Conservation (phyloP, 2,329 filamentous ascomycete genomes). For the Pseudocercospora cruenta region DNA sequence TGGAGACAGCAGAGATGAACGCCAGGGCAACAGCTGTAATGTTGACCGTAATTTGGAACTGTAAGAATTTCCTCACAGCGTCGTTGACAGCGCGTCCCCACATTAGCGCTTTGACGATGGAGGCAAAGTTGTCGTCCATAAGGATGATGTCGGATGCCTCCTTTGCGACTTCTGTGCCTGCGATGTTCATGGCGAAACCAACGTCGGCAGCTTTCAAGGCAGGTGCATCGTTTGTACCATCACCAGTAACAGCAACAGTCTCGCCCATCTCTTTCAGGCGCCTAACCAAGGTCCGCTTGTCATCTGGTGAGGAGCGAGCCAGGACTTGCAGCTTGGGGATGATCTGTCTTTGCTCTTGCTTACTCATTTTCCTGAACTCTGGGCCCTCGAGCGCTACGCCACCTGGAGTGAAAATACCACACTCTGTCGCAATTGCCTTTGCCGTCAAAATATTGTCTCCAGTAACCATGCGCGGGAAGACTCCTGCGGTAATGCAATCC, state of each 20-base stretch:
- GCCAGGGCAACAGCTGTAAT: conserved; percentile 86
- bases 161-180: conserved; percentile 67
- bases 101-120: conserved; percentile 65
- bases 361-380: conserved; percentile 48
- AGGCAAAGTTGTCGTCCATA: conserved; percentile 66
- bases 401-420: conserved; percentile 62
- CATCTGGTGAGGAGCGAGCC: conserved; percentile 70
- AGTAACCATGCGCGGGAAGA: conserved; percentile 74
- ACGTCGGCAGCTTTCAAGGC: conserved; percentile 69
- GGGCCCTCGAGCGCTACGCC: conserved; percentile 51
- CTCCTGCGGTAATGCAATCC: conserved; percentile 69
- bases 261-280: conserved; percentile 67
- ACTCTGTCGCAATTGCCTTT: conserved; percentile 72
- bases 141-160: conserved; percentile 65
- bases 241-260: conserved; percentile 68
- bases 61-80: conserved; percentile 59
- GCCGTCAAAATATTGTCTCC: conserved; percentile 74
- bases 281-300: conserved; percentile 68
- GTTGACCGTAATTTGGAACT: conserved; percentile 85
- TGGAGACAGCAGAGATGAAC: conserved; percentile 83
- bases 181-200: conserved; percentile 69
- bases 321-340: conserved; percentile 69
- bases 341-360: conserved; percentile 54
- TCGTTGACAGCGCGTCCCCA: conserved; percentile 65
- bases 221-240: conserved; percentile 69